Percentiles rank a stretch among this genome's conserved stretches.
phyloP scores from a whole-genome alignment of 2,329 filamentous ascomycete species.

The Aaosphaeria arxii region DNA sequence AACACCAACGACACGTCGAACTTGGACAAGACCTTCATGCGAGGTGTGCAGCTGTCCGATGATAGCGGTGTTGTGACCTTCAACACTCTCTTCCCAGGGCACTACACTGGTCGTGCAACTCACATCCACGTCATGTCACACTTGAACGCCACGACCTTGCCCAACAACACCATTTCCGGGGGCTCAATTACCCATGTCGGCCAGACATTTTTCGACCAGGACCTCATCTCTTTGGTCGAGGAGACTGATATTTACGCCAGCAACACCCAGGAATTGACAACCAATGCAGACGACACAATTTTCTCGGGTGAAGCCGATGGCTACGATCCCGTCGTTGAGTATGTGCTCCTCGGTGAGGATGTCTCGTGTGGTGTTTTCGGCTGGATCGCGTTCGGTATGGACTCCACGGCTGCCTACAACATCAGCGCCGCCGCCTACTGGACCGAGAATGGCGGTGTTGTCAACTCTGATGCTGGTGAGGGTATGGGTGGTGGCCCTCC shows the following conservation, averaged over 20 bases:
- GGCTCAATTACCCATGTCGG: constrained; percentile 57
- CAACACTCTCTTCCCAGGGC: constrained; percentile 48
- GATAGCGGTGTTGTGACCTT: constrained; percentile 49
- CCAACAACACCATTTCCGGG: constrained; percentile 51
- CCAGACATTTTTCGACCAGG: constrained; percentile 64
- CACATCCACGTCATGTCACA: constrained; percentile 44
- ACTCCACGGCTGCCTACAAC: constrained; percentile 19
- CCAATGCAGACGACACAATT: constrained; percentile 52
- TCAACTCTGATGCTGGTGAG: constrained; percentile 18
- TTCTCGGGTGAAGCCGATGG: constrained; percentile 47
- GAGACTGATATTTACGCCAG: constrained; percentile 41
- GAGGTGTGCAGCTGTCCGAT: constrained; percentile 48
- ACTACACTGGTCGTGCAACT: constrained; percentile 24
- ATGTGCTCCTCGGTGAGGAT: constrained; percentile 54
- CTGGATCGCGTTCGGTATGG: constrained; percentile 34
- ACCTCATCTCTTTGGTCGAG: constrained; percentile 53
- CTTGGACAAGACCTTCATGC: constrained; percentile 41
- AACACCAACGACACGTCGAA: constrained; percentile 32
- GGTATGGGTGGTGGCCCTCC: constrained; percentile 10
- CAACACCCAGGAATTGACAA: constrained; percentile 45
- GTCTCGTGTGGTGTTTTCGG: constrained; percentile 31
- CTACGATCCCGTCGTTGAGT: constrained; percentile 57
- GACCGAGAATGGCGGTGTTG: constrained; percentile 26
- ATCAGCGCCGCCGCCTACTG: constrained; percentile 24
- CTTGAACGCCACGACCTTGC: constrained; percentile 32